Conservation (phyloP, 352 stramenopile species). For the Phytophthora aleatoria region DNA sequence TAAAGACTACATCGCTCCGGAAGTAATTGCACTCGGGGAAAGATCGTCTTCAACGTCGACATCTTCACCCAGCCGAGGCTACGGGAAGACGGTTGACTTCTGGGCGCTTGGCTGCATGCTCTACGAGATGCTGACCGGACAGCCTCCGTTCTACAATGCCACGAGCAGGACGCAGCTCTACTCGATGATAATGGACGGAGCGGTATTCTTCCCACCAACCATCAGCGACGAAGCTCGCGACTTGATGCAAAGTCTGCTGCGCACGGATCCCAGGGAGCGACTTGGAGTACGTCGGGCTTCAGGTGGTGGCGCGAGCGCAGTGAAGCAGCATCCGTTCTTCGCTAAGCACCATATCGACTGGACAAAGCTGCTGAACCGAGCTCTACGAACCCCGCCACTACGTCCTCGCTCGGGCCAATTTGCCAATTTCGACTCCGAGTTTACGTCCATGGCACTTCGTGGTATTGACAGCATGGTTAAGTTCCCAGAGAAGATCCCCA, state of each 20-base stretch:
- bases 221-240: slow-evolving; percentile 53
- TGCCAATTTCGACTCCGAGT: slow-evolving; percentile 87
- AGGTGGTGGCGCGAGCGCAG: slow-evolving; percentile 38
- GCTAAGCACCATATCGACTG: slow-evolving; percentile 67
- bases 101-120: slow-evolving; percentile 88
- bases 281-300: slow-evolving; percentile 49
- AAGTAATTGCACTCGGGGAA: slow-evolving; percentile 67
- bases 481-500: slow-evolving; percentile 76
- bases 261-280: slow-evolving; percentile 55
- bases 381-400: slow-evolving; percentile 54
- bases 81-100: slow-evolving; percentile 90
- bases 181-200: slow-evolving; percentile 57
- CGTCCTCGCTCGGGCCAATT: slow-evolving; percentile 70
- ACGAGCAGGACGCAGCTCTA: slow-evolving; percentile 64
- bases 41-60: slow-evolving; percentile 18
- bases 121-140: slow-evolving; percentile 90
- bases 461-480: slow-evolving; percentile 75
- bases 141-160: slow-evolving; percentile 86
- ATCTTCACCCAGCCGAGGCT: slow-evolving; percentile 44
- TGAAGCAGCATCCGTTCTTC: slow-evolving; percentile 77
- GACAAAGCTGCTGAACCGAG: slow-evolving; percentile 48
- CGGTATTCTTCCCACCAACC: slow-evolving; percentile 55
- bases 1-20: slow-evolving; percentile 87
- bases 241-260: slow-evolving; percentile 59
- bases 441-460: slow-evolving; percentile 81